Percentiles rank a stretch among this genome's conserved stretches.
phyloP scores from a whole-genome alignment of 1,284 basidiomycete genomes.

The Singerocomus rubriflavus region DNA sequence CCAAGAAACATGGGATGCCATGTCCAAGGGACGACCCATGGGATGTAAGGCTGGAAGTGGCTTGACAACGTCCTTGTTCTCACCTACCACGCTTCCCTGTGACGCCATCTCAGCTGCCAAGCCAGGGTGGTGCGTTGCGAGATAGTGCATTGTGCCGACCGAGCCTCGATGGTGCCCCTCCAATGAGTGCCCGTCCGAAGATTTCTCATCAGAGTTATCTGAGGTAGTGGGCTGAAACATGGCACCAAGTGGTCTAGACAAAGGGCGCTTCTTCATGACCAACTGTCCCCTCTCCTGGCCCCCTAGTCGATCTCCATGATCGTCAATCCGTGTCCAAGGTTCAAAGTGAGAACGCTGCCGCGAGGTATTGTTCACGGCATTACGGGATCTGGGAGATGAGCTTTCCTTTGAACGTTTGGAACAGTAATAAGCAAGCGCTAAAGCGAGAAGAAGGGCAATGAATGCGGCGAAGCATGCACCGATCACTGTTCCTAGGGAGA shows the following conservation, averaged over 20 bases:
- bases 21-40: constrained; percentile 33
- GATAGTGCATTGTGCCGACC: constrained; percentile 32
- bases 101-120: constrained; percentile 51
- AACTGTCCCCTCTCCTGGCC: constrained; percentile 20
- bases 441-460: constrained; percentile 41
- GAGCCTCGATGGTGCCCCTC: constrained; percentile 26
- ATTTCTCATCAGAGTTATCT: constrained; percentile 39
- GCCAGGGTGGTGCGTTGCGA: constrained; percentile 41
- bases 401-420: constrained; percentile 43
- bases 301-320: constrained; percentile 43
- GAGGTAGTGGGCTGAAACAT: constrained; percentile 54
- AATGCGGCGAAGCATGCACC: constrained; percentile 52
- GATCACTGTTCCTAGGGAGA: constrained; percentile 49
- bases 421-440: constrained; percentile 46
- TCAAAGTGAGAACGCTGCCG: constrained; percentile 44
- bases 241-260: constrained; percentile 42
- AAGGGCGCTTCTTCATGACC: constrained; percentile 38
- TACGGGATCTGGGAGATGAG: constrained; percentile 26
- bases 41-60: constrained; percentile 40
- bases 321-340: constrained; percentile 45
- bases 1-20: constrained; percentile 46
- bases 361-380: constrained; percentile 33
- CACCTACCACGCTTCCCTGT: constrained; percentile 23
- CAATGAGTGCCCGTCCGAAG: constrained; percentile 22
- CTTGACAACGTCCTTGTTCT: constrained; percentile 10